Evolutionary conservation across 495 filamentous ascomycete species (phyloP).

Genomic region (Aspergillus affinis): DNA sequence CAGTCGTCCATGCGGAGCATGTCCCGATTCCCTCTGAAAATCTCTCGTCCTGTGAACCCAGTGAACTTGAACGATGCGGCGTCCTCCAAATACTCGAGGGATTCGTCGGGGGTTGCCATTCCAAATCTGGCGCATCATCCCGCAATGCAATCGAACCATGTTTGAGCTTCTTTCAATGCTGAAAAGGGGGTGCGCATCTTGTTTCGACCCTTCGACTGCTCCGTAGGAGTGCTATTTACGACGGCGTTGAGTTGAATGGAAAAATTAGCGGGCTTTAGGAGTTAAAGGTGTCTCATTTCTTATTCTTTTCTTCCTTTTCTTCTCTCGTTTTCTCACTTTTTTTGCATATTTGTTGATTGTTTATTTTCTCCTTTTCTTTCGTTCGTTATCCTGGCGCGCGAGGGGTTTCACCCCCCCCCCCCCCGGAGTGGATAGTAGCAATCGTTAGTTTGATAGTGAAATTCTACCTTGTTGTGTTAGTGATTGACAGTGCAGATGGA

Average conservation of each 20-base stretch:
- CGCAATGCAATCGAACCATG: constrained; percentile 34
- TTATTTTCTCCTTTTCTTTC: not conserved
- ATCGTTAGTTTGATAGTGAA: too few species aligned
- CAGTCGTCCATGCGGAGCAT: constrained; percentile 35
- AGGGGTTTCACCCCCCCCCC: too few species aligned
- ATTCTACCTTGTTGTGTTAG: too few species aligned
- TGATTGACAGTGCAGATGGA: too few species aligned
- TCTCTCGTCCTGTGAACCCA: constrained; percentile 39
- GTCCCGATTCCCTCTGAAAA: constrained; percentile 44
- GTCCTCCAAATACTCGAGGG: constrained; percentile 40
- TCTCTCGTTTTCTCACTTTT: not conserved
- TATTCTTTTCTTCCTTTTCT: not conserved
- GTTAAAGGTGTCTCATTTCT: not conserved
- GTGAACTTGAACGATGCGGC: constrained; percentile 31
- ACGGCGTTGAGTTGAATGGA: not conserved
- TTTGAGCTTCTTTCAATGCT: constrained; percentile 12
- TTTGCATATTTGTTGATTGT: not conserved
- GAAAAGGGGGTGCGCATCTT: not conserved
- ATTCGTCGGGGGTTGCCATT: constrained; percentile 30
- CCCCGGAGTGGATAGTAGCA: too few species aligned
- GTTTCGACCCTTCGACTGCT: not conserved
- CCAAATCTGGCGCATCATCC: constrained; percentile 53
- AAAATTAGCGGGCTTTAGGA: constrained; percentile 1
- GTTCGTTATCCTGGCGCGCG: not conserved
- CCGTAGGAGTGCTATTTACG: not conserved